Evolutionary conservation across 1,284 basidiomycete species (phyloP), one percentile per base, ranked within the genome.

Genomic region (Lignosus rhinocerotis): DNA sequence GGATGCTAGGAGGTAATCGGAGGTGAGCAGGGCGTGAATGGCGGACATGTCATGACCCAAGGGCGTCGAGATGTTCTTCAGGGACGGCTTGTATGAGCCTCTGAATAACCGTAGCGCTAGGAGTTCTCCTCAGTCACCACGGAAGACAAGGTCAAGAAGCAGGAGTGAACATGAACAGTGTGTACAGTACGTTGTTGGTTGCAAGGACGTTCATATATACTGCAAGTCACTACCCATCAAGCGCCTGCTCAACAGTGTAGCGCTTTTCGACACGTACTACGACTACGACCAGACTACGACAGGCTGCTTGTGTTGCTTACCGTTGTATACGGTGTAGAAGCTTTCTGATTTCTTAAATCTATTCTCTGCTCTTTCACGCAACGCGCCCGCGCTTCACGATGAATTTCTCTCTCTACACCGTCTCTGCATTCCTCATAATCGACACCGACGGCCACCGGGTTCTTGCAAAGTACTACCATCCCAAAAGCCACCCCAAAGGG

Each of bases 381-480:
- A 10, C n/a, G n/a, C 19, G 41, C 3, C 6, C n/a, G 19, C 42
- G 14, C 17, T 21, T 21, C 31, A 50, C 16, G 52, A 75, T 86
- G 80, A 97, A 96, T 72, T 78, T 96, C 55, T 89, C 92, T 3
- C 80, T 98, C 47, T 95, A 96, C 78, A 88, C 88, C 65, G 81
- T 95, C 58, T 84, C 89, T 46, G 93, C 90, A 7, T 92, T 99
- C 73, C 75, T 99, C 65, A 86, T 98, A 69, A 87, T 98, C 67
- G 97, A 99, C 80, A 82, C 87, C 36, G 96, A 98, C 67, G 96
- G 96, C 16, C 90, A 95, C 73, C 91, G 96, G 56, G 90, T 99
- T 19, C 81, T 99, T 14, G 92, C 96, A 33, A 98, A 98, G 74
- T 98, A 99, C 81, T 98, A 96, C 72, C 81, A 86, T 53, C 86